Evolutionary conservation across 176 grass and related monocot species (phyloP).

Genomic region (Metroxylon sagu): DNA sequence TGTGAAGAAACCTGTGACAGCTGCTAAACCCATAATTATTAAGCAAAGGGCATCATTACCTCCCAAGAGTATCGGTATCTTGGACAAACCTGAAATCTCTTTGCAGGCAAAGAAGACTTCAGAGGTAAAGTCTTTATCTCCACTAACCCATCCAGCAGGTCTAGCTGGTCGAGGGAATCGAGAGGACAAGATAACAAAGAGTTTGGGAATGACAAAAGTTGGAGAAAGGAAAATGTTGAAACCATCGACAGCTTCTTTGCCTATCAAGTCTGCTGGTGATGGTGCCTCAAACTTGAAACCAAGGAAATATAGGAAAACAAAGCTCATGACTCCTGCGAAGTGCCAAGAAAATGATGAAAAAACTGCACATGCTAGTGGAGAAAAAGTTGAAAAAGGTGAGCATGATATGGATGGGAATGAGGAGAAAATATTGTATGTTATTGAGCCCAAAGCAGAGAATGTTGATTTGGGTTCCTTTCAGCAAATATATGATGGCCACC

Average conservation of each 20-base stretch:
- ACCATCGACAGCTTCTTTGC: slow-evolving; percentile 9
- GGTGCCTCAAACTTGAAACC: slow-evolving; percentile 1
- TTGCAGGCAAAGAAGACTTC: slow-evolving; percentile 22
- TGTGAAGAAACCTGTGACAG: slow-evolving; percentile 24
- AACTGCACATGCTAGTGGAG: neutral
- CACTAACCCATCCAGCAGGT: neutral
- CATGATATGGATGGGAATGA: neutral
- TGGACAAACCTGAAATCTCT: slow-evolving; percentile 13
- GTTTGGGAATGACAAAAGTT: slow-evolving; percentile 13
- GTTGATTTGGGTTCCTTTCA: neutral
- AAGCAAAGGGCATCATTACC: slow-evolving; percentile 23
- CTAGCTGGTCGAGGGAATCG: slow-evolving; percentile 9
- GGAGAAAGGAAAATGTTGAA: slow-evolving; percentile 15
- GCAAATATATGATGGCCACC: too few relatives aligned
- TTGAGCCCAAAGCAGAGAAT: slow-evolving; percentile 1
- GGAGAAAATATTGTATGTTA: slow-evolving; percentile 29
- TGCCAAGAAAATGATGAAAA: too few relatives aligned
- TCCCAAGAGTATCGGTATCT: slow-evolving; percentile 6
- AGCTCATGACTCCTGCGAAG: neutral
- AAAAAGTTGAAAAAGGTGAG: slow-evolving; percentile 7
- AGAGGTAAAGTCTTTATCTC: slow-evolving; percentile 25
- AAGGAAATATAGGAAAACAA: neutral
- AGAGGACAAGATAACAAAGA: slow-evolving; percentile 1
- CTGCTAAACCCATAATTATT: slow-evolving; percentile 18
- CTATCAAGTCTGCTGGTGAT: slow-evolving; percentile 16